A percentile compares a stretch with the other conserved stretches of the same genome.
Evolutionary conservation across 140 eudicot genomes (phyloP).

Genomic region (Bidens hawaiensis): DNA sequence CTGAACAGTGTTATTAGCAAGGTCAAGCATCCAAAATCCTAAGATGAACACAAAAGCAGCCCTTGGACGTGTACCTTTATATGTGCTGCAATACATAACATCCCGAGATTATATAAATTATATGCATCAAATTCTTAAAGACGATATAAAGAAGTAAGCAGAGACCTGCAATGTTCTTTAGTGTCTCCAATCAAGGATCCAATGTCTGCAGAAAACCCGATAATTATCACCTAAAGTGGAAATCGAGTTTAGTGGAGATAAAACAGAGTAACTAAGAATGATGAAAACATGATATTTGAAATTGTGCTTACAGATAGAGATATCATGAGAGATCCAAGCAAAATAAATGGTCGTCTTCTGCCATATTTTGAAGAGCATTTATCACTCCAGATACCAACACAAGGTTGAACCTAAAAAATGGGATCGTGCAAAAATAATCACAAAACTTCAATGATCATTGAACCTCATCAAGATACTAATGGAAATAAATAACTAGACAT

Average conservation of each 20-base stretch:
- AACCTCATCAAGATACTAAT: constrained; percentile 13
- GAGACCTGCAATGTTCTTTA: constrained; percentile 90
- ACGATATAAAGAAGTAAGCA: constrained; percentile 17
- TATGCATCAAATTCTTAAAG: constrained; percentile 18
- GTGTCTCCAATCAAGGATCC: constrained; percentile 94
- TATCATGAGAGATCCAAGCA: constrained; percentile 79
- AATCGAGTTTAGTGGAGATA: constrained; percentile 36
- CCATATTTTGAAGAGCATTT: constrained; percentile 93
- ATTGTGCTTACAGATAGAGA: constrained; percentile 64
- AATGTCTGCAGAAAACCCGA: constrained; percentile 99
- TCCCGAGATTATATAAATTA: constrained; percentile 4
- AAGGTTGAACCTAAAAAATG: constrained; percentile 84
- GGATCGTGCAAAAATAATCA: constrained; percentile 2
- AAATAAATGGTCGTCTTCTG: constrained; percentile 89
- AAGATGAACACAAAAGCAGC: constrained; percentile 87
- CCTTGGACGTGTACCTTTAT: constrained; percentile 88
- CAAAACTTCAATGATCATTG: constrained; percentile 6
- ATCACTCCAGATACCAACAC: constrained; percentile 99
- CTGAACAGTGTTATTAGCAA: constrained; percentile 99
- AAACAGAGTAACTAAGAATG: constrained; percentile 5
- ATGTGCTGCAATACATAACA: constrained; percentile 60
- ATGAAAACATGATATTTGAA: constrained; percentile 4
- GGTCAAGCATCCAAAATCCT: constrained; percentile 99
- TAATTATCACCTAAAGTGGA: constrained; percentile 75
- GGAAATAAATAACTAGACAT: constrained; percentile 5